A percentile compares a stretch with the other conserved stretches of the same genome.
Conservation (phyloP, 768 basidiomycete genomes). For the Scleroderma citrinum region DNA sequence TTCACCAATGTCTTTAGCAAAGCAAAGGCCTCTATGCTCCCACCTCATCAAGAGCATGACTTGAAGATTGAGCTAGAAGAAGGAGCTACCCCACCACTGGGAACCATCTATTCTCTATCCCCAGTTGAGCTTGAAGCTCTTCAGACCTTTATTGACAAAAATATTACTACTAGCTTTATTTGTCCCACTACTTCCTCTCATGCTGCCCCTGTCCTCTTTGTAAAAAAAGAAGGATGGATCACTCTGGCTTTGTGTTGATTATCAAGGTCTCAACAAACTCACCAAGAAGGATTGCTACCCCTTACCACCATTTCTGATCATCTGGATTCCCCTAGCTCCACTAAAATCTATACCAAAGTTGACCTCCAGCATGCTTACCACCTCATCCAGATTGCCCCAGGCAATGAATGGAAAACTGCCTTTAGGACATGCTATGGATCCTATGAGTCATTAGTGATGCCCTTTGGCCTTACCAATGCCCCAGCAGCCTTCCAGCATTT, state of each 20-base stretch:
- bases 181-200: not conserved
- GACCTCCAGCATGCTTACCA: too few relatives aligned
- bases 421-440: not conserved
- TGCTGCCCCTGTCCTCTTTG: not conserved
- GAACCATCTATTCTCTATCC: not conserved
- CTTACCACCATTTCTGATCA: too few relatives aligned
- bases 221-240: not conserved
- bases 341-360: too few relatives aligned
- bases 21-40: not conserved
- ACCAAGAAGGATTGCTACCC: too few relatives aligned
- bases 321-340: too few relatives aligned
- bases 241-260: too few relatives aligned
- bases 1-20: slow-evolving; percentile 14
- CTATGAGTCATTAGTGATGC: not conserved
- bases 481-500: too few relatives aligned
- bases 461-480: too few relatives aligned
- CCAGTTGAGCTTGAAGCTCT: slow-evolving; percentile 28
- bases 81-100: not conserved
- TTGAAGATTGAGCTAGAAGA: not conserved
- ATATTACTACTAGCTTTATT: not conserved
- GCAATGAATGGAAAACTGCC: not conserved
- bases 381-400: too few relatives aligned
- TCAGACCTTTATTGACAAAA: slow-evolving; percentile 22
- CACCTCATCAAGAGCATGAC: not conserved
- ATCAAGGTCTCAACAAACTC: too few relatives aligned